Evolutionary conservation across 257 asterid genomes (phyloP), one percentile per base, ranked within the genome.

Genomic region (Mentha longifolia): DNA sequence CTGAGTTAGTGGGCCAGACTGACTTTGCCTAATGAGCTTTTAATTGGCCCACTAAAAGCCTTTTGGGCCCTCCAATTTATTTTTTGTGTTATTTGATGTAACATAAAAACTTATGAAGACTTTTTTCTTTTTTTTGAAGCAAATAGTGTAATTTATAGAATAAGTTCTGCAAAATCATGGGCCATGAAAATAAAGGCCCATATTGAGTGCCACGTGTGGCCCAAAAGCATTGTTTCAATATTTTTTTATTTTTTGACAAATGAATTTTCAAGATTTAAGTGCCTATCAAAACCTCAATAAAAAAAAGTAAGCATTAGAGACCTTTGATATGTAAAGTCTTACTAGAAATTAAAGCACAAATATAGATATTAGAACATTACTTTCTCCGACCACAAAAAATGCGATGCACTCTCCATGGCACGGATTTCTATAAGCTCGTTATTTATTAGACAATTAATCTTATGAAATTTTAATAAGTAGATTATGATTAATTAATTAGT

Each of bases 1-100:
- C 41, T 57, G 49, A 59, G 67, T 72, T 57, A 37, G 52, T 51
- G 83, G 87, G 81, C 75, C 84, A 79, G 66, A 64, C 75, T 79
- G 80, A 80, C 80, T 81, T 70, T 72, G 14, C 25, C 20, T 31
- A 5, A 39, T 39, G 6, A 5, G 17, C 51, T 62, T 41, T 62
- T 3, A 41, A 41, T 17, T 62, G 71, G 70, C 57, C 68, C 57
- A 45, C 14, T 14, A 9, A 68, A 28, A 75, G 19, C 22, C 0
- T 12, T 73, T 67, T 65, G 65, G 77, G 73, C 67, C 73, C 61
- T 19, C 56, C 63, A 61, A 35, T 20, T 73, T 51, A 25, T 72
- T 35, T 25, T n/a, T 12, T 13, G 20, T 14, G 16, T 25, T 11
- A 54, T 54, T 54, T 55, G 37, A 55, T 19, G 3, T 55, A 55